A percentile compares a stretch with the other conserved stretches of the same genome.
These are phyloP conservation scores for Corymbia calophylla DNA, from an alignment of 441 rosid genomes.

Conservation along the genomic window DNA sequence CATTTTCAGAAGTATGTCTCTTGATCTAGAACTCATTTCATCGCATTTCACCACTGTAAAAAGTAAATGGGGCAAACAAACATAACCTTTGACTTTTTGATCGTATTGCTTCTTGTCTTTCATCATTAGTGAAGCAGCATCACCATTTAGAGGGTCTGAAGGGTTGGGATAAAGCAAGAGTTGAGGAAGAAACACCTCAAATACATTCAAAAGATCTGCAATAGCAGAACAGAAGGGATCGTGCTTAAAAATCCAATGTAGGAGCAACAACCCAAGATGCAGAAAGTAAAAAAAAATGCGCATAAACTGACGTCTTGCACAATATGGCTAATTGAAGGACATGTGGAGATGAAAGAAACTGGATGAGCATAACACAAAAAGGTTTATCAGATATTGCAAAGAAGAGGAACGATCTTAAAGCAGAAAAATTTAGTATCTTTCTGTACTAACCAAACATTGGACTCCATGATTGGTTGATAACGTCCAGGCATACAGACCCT, in stretches of 20 bases:
- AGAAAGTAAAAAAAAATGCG: background rate
- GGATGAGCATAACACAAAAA: background rate
- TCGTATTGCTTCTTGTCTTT: slow-evolving; percentile 50
- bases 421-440: background rate
- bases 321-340: background rate
- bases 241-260: background rate
- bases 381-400: background rate
- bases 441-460: slow-evolving; percentile 65
- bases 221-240: background rate
- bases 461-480: slow-evolving; percentile 81
- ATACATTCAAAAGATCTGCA: slow-evolving; percentile 61
- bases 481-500: slow-evolving; percentile 78
- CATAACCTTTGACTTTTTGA: slow-evolving; percentile 53
- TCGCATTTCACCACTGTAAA: background rate
- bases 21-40: background rate
- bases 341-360: background rate
- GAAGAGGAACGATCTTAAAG: background rate
- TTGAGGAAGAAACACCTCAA: slow-evolving; percentile 65
- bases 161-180: slow-evolving; percentile 68
- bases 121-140: slow-evolving; percentile 67
- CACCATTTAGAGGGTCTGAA: slow-evolving; percentile 57
- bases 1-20: background rate
- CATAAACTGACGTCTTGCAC: background rate
- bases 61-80: background rate
- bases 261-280: background rate